Evolutionary conservation across 2,329 filamentous ascomycete genomes (phyloP).

Genomic region (Trichoderma simmonsii): DNA sequence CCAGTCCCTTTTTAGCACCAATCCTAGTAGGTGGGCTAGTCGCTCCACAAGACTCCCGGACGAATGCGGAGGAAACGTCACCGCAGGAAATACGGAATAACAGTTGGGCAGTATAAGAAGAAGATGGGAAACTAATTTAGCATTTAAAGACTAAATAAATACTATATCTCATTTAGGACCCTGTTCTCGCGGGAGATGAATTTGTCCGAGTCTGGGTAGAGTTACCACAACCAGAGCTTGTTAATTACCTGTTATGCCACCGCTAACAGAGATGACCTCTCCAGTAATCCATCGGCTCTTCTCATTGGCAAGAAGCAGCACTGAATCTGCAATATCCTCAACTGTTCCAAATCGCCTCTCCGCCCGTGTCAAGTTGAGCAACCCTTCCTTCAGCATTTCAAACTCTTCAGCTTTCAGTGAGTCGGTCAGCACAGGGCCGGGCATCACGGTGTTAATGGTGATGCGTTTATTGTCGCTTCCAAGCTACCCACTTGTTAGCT

Average conservation of each 20-base stretch:
- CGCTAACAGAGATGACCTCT: slow-evolving; percentile 24
- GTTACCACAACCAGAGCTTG: background rate
- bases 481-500: background rate
- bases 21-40: background rate
- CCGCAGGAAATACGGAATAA: background rate
- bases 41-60: background rate
- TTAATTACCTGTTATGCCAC: slow-evolving; percentile 19
- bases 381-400: slow-evolving; percentile 13
- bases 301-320: slow-evolving; percentile 22
- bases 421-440: slow-evolving; percentile 37
- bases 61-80: background rate
- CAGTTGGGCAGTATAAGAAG: background rate
- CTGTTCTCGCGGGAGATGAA: background rate
- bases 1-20: background rate
- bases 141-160: background rate
- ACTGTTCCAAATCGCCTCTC: slow-evolving; percentile 31
- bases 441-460: slow-evolving; percentile 40
- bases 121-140: no score
- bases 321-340: slow-evolving; percentile 34
- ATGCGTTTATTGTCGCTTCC: slow-evolving; percentile 19
- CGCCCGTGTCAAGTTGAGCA: slow-evolving; percentile 29
- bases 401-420: slow-evolving; percentile 18
- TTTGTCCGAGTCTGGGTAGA: background rate
- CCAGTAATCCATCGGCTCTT: slow-evolving; percentile 25
- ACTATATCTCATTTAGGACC: background rate